phyloP scores from a whole-genome alignment of 2,329 filamentous ascomycete species.

The Dothistroma pini region DNA sequence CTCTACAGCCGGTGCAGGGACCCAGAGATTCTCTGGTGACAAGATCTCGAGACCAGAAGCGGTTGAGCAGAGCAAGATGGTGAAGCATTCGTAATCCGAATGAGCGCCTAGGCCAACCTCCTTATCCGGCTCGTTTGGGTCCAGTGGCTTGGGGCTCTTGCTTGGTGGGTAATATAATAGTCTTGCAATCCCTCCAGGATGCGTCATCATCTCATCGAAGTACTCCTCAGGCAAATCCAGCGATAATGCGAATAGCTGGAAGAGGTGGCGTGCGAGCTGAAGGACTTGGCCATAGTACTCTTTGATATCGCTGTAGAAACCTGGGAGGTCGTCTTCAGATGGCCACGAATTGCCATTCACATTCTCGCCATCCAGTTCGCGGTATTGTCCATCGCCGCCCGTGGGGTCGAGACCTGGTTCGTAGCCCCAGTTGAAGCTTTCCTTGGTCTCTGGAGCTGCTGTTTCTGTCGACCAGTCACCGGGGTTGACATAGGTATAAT shows the following conservation, averaged over 20 bases:
- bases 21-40: constrained; percentile 41
- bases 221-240: constrained; percentile 38
- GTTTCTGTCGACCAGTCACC: constrained; percentile 27
- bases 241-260: constrained; percentile 41
- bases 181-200: constrained; percentile 40
- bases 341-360: constrained; percentile 41
- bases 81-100: constrained; percentile 33
- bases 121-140: constrained; percentile 20
- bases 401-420: constrained; percentile 39
- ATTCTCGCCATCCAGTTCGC: constrained; percentile 39
- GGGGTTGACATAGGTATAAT: constrained; percentile 41
- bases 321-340: constrained; percentile 37
- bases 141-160: constrained; percentile 24
- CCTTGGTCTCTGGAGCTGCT: constrained; percentile 38
- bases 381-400: constrained; percentile 42
- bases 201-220: constrained; percentile 41
- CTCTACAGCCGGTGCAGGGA: constrained; percentile 43
- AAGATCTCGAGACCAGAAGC: constrained; percentile 31
- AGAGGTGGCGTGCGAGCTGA: constrained; percentile 39
- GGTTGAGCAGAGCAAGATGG: constrained; percentile 28
- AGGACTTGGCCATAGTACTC: constrained; percentile 40
- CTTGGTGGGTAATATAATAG: constrained; percentile 40
- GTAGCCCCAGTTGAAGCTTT: constrained; percentile 45
- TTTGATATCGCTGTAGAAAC: constrained; percentile 38
- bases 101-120: constrained; percentile 41